Conservation (phyloP, 345 rosid species). For the Euphorbia pulcherrima region DNA sequence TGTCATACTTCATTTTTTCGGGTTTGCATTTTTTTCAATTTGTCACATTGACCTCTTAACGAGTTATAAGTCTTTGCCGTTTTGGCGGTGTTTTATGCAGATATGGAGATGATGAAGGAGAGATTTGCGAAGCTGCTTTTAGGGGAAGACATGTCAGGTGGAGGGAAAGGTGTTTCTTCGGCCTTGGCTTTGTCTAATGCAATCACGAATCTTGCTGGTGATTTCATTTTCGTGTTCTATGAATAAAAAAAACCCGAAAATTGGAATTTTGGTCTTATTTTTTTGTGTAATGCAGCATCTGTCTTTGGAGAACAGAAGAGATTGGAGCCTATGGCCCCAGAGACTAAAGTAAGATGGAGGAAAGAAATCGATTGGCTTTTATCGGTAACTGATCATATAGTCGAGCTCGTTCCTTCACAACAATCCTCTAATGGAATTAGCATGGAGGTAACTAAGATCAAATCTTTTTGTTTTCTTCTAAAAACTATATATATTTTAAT, state of each 20-base stretch:
- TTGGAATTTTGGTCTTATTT: not conserved
- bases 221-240: not conserved
- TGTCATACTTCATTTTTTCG: not conserved
- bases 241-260: not conserved
- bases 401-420: conserved; percentile 75
- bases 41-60: too few relatives aligned
- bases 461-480: too few relatives aligned
- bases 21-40: not conserved
- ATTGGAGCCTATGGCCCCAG: conserved; percentile 74
- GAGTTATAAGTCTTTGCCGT: too few relatives aligned
- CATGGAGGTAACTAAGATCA: conserved; percentile 54
- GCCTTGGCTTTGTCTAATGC: conserved; percentile 75
- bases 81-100: conserved; percentile 22
- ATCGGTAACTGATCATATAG: conserved; percentile 78
- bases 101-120: conserved; percentile 60
- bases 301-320: conserved; percentile 71
- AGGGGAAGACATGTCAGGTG: conserved; percentile 83
- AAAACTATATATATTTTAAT: too few relatives aligned
- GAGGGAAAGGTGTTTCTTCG: conserved; percentile 71
- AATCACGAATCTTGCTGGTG: conserved; percentile 69
- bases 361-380: conserved; percentile 83
- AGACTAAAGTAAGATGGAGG: conserved; percentile 75
- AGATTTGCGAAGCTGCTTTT: conserved; percentile 59
- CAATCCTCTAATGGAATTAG: conserved; percentile 65
- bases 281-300: conserved; percentile 48